A percentile compares a stretch with the other conserved stretches of the same genome.
These are phyloP conservation scores for Pleurozium schreberi DNA, from an alignment of 225 moss, liverwort and hornwort species.

Conservation along the genomic window DNA sequence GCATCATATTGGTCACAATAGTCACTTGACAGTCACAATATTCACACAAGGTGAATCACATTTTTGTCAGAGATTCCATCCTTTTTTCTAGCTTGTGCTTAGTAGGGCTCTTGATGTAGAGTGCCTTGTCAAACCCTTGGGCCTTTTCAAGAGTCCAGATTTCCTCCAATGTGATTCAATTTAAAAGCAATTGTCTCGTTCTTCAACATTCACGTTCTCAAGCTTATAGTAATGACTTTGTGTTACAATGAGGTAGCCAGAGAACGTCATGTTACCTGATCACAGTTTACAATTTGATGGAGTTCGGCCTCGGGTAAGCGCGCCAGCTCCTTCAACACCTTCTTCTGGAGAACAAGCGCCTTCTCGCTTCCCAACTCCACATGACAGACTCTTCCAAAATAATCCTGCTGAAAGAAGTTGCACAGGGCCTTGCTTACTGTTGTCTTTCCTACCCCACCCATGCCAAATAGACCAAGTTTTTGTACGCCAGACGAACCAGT, in stretches of 20 bases:
- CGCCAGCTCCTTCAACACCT: not conserved
- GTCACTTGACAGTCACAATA: no score
- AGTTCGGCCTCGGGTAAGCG: not conserved
- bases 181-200: not conserved
- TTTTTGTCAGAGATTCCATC: no score
- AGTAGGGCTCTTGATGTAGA: no score
- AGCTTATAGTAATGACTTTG: not conserved
- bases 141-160: no score
- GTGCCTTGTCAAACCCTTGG: no score
- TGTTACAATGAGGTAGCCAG: not conserved
- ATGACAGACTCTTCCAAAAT: not conserved
- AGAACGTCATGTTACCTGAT: not conserved
- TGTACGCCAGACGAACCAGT: not conserved
- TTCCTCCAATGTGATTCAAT: no score
- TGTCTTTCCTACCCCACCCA: not conserved
- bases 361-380: not conserved
- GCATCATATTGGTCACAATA: no score
- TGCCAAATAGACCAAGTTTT: not conserved
- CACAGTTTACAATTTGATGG: not conserved
- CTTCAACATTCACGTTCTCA: not conserved
- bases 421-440: not conserved
- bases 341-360: not conserved
- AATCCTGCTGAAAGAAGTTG: not conserved
- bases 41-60: no score
- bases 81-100: no score